Conservation (phyloP, 345 rosid genomes). For the Bretschneidera sinensis region DNA sequence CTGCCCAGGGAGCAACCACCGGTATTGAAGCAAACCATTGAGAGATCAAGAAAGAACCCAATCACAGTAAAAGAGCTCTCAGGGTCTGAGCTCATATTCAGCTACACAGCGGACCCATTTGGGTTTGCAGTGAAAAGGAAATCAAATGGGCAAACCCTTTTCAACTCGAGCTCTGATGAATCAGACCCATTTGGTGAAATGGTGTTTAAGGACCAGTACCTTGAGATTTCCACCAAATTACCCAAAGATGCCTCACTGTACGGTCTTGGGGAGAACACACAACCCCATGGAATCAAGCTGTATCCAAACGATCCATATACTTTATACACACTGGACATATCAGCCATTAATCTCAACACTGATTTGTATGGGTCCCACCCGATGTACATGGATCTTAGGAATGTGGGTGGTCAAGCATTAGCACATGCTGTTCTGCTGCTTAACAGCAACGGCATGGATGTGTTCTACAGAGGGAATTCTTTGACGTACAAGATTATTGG, state of each 20-base stretch:
- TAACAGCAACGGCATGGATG: constrained; percentile 98
- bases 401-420: constrained; percentile 49
- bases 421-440: constrained; percentile 82
- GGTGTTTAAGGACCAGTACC: constrained; percentile 95
- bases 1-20: constrained; percentile 76
- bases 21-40: constrained; percentile 35
- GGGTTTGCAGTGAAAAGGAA: constrained; percentile 78
- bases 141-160: constrained; percentile 73
- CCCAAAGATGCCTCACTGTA: constrained; percentile 83
- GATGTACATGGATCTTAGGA: constrained; percentile 93
- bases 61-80: constrained; percentile 45
- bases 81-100: constrained; percentile 58
- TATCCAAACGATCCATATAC: constrained; percentile 94
- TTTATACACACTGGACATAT: constrained; percentile 72
- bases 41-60: constrained; percentile 39
- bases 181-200: constrained; percentile 51
- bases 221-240: constrained; percentile 82
- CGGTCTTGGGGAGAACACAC: constrained; percentile 93
- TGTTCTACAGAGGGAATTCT: constrained; percentile 73
- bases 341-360: constrained; percentile 79
- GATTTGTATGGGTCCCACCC: constrained; percentile 96
- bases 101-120: constrained; percentile 75
- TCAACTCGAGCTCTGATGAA: constrained; percentile 55
- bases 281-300: constrained; percentile 87
- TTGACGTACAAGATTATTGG: constrained; percentile 90